A percentile compares a stretch with the other conserved stretches of the same genome.
phyloP scores from a whole-genome alignment of 305 asterid genomes.

The Plantago lanceolata region DNA sequence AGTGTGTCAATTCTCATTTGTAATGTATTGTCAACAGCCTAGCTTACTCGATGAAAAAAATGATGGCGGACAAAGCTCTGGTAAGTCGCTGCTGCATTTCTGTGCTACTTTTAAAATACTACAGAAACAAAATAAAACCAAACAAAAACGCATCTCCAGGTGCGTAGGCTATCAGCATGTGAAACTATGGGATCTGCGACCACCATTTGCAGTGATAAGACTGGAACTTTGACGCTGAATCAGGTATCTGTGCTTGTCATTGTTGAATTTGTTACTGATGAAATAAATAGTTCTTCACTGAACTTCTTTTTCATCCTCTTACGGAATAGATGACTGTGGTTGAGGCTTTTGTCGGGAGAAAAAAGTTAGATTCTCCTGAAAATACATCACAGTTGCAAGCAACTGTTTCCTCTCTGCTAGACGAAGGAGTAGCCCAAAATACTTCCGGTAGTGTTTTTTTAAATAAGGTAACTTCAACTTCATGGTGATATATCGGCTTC shows the following conservation, averaged over 20 bases:
- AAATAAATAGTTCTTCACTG: conserved; percentile 20
- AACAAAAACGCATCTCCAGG: conserved; percentile 41
- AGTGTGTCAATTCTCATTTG: conserved; percentile 25
- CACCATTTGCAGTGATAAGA: conserved; percentile 94
- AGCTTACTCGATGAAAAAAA: conserved; percentile 97
- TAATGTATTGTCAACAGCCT: conserved; percentile 48
- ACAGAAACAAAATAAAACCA: conserved; percentile 7
- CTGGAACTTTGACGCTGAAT: conserved; percentile 93
- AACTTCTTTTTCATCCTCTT: conserved; percentile 17
- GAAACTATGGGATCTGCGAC: conserved; percentile 99
- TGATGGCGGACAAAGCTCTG: conserved; percentile 99
- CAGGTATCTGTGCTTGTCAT: conserved; percentile 49
- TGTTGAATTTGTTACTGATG: conserved; percentile 19
- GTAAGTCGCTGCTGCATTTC: conserved; percentile 33
- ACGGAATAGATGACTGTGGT: conserved; percentile 79
- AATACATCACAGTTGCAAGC: conserved; percentile 59
- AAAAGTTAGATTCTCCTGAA: conserved; percentile 57
- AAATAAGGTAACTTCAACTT: conserved; percentile 52
- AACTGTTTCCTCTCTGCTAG: conserved; percentile 59
- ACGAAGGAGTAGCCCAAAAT: conserved; percentile 84
- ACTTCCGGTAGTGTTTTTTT: conserved; percentile 82
- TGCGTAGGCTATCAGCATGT: conserved; percentile 98
- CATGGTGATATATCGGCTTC: background rate
- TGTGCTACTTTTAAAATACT: conserved; percentile 15
- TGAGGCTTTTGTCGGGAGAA: conserved; percentile 72